These are phyloP conservation scores for Aspergillus haitiensis DNA, from an alignment of 495 filamentous ascomycete species.

Conservation along the genomic window DNA sequence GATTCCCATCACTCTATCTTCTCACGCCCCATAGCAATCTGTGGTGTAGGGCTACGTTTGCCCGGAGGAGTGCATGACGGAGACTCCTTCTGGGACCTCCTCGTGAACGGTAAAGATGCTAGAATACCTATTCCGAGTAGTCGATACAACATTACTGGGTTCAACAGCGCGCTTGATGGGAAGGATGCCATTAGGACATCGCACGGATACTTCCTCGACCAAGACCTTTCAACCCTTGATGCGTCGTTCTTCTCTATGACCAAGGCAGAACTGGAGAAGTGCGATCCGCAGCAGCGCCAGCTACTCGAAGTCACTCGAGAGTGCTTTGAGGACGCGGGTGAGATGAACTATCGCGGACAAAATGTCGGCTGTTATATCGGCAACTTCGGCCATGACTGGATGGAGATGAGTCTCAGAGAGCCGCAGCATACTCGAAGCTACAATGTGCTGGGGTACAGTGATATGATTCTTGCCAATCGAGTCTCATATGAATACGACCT, in stretches of 20 bases:
- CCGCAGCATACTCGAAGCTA: background rate
- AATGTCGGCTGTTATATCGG: background rate
- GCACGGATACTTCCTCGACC: background rate
- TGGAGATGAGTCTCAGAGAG: background rate
- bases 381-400: background rate
- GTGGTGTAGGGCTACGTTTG: background rate
- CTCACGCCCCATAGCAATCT: background rate
- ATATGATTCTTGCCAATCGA: background rate
- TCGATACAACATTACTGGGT: background rate
- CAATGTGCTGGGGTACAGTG: background rate
- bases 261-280: background rate
- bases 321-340: background rate
- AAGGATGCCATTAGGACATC: background rate
- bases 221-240: background rate
- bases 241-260: background rate
- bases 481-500: background rate
- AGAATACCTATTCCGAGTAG: background rate
- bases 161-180: background rate
- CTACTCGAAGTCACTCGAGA: background rate
- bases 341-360: background rate
- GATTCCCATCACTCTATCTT: too few species aligned
- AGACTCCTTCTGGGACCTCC: background rate
- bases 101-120: background rate
- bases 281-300: background rate
- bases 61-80: background rate